A percentile compares a stretch with the other conserved stretches of the same genome.
These are phyloP conservation scores for Fusarium oligoseptatum DNA, from an alignment of 2,329 filamentous ascomycete genomes.

Conservation along the genomic window DNA sequence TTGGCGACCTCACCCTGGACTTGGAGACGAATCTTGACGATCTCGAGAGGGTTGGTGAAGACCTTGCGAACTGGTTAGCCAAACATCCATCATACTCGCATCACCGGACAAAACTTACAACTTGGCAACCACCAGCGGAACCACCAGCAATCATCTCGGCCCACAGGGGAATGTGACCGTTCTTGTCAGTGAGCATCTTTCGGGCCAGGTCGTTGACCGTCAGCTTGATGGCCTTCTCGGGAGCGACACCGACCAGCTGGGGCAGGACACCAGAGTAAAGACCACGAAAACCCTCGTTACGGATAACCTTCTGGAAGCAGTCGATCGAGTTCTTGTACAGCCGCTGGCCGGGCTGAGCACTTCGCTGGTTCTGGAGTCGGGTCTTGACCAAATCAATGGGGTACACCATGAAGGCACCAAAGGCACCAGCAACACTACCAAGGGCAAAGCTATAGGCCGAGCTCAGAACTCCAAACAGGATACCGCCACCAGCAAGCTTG, in stretches of 20 bases:
- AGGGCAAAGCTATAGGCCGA: slow-evolving; percentile 92
- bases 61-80: slow-evolving; percentile 65
- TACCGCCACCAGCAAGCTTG: slow-evolving; percentile 43
- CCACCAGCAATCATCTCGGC: slow-evolving; percentile 90
- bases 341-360: slow-evolving; percentile 82
- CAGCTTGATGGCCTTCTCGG: slow-evolving; percentile 99
- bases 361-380: slow-evolving; percentile 96
- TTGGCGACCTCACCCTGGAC: slow-evolving; percentile 97
- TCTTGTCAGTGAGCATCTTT: slow-evolving; percentile 79
- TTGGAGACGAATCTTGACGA: slow-evolving; percentile 98
- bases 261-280: slow-evolving; percentile 95
- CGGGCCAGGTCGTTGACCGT: slow-evolving; percentile 97
- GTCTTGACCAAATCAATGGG: slow-evolving; percentile 99
- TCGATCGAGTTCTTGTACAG: slow-evolving; percentile 98
- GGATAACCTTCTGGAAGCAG: slow-evolving; percentile 92
- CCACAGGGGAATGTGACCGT: slow-evolving; percentile 77
- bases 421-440: slow-evolving; percentile 91
- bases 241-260: slow-evolving; percentile 97
- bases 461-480: slow-evolving; percentile 72
- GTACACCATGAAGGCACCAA: slow-evolving; percentile 99
- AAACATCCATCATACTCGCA: neutral
- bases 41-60: slow-evolving; percentile 98
- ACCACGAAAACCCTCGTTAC: slow-evolving; percentile 90
- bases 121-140: slow-evolving; percentile 92
- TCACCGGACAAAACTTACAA: slow-evolving; percentile 73